Percentiles rank a stretch among this genome's conserved stretches.
These are phyloP conservation scores for Talinum fruticosum DNA, from an alignment of 148 eudicot genomes.

Conservation along the genomic window DNA sequence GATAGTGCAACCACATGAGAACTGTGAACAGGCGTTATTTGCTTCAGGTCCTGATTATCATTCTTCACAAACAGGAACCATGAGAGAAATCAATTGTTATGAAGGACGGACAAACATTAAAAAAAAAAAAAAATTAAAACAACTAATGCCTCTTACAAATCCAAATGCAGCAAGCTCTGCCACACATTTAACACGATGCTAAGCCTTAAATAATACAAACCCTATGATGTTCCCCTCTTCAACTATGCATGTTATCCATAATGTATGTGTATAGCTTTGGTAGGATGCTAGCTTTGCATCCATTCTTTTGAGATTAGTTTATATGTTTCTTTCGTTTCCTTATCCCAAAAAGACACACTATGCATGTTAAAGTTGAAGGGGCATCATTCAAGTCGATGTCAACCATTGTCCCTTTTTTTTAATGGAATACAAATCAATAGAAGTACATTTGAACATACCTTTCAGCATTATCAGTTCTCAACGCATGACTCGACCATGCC, in stretches of 20 bases:
- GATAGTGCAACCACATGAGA: constrained; percentile 75
- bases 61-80: constrained; percentile 30
- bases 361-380: not conserved
- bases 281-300: no score
- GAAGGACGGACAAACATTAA: not conserved
- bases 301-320: no score
- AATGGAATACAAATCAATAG: not conserved
- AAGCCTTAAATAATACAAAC: not conserved
- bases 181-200: not conserved
- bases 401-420: no score
- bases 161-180: not conserved
- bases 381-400: not conserved
- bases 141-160: not conserved
- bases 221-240: not conserved
- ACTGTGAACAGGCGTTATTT: constrained; percentile 51
- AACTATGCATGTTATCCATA: not conserved
- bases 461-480: not conserved
- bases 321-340: no score
- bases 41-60: constrained; percentile 60
- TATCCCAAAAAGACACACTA: no score
- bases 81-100: constrained; percentile 6
- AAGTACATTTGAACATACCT: not conserved
- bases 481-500: not conserved
- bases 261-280: no score
- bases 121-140: not conserved